These are phyloP conservation scores for Naganishia cerealis DNA, from an alignment of 1,284 basidiomycete genomes.

Conservation along the genomic window DNA sequence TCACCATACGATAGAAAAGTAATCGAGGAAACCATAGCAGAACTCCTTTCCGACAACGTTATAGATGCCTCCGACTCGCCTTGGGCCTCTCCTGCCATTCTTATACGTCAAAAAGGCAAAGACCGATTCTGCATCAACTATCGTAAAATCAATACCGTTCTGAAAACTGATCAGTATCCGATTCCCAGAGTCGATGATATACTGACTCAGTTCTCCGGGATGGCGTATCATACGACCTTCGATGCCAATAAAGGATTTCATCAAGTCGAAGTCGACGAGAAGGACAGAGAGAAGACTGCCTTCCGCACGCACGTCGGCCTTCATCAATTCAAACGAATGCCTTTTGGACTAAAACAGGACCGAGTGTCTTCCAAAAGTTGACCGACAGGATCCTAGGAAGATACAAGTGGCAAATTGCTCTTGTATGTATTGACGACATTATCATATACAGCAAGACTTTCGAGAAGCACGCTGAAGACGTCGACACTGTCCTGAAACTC, in stretches of 20 bases:
- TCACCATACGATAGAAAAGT: constrained; percentile 49
- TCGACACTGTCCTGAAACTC: constrained; percentile 16
- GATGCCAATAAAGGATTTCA: no score
- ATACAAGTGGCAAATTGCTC: constrained; percentile 53
- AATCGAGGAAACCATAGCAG: constrained; percentile 51
- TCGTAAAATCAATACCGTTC: constrained; percentile 48
- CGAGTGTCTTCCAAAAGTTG: constrained; percentile 54
- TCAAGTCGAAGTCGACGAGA: constrained; percentile 49
- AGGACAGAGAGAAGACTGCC: constrained; percentile 51
- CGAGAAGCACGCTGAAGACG: constrained; percentile 11
- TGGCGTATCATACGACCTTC: constrained; percentile 50
- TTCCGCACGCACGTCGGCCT: constrained; percentile 54
- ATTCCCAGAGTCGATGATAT: constrained; percentile 53
- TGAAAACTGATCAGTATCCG: constrained; percentile 55
- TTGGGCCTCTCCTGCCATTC: constrained; percentile 50
- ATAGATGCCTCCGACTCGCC: constrained; percentile 51
- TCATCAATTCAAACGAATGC: constrained; percentile 57
- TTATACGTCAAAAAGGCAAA: constrained; percentile 48
- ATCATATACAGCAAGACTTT: constrained; percentile 34
- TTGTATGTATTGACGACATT: constrained; percentile 35
- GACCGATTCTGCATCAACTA: constrained; percentile 50
- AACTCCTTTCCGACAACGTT: constrained; percentile 46
- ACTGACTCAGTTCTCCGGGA: no score
- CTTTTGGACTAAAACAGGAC: constrained; percentile 57
- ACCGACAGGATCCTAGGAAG: constrained; percentile 55